Evolutionary conservation across 73 alveolate genomes (phyloP).

Genomic region (Symbiodinium natans): DNA sequence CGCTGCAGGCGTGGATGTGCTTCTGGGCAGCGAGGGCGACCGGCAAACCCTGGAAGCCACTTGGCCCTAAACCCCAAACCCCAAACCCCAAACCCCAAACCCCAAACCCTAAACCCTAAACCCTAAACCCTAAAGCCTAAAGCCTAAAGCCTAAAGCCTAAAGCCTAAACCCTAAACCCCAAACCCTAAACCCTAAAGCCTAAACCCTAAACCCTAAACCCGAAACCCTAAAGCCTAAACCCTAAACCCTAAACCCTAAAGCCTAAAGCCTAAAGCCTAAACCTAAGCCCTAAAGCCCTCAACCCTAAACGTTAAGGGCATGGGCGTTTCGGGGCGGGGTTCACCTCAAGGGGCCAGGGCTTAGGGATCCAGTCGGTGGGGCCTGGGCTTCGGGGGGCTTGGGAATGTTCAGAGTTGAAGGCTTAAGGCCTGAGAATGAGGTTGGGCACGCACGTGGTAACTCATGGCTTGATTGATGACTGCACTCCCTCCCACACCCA

Average conservation of each 20-base stretch:
- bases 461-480: no score
- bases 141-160: background rate
- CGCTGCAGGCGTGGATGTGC: background rate
- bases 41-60: background rate
- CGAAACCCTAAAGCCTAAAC: background rate
- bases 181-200: background rate
- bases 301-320: no score
- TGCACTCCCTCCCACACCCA: no score
- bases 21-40: background rate
- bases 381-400: no score
- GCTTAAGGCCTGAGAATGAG: no score
- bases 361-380: no score
- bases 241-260: background rate
- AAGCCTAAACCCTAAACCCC: background rate
- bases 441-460: no score
- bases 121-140: background rate
- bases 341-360: no score
- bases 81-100: background rate
- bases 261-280: no score
- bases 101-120: background rate
- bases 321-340: no score
- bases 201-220: conserved; percentile 1
- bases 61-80: background rate
- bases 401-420: no score
- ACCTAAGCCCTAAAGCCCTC: no score